phyloP scores from a whole-genome alignment of 2,329 filamentous ascomycete genomes.

The Trichocomaceae sp. region DNA sequence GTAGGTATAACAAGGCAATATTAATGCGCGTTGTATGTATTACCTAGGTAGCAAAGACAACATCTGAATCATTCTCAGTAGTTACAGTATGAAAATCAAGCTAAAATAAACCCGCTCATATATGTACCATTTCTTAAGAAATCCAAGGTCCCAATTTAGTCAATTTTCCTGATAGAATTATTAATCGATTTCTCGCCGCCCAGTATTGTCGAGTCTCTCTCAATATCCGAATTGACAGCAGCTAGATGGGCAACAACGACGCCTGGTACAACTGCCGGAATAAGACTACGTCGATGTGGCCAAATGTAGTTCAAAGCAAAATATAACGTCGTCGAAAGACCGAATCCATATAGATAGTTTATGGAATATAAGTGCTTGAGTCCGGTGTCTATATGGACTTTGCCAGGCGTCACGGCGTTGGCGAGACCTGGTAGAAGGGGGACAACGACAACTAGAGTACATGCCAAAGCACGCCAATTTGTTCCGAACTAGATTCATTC shows the following conservation, averaged over 20 bases:
- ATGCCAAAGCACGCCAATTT: conserved; percentile 11
- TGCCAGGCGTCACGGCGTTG: conserved; percentile 5
- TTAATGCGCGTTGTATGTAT: not conserved
- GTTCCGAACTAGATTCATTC: conserved; percentile 9
- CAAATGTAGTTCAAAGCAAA: conserved; percentile 10
- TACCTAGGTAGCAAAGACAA: not conserved
- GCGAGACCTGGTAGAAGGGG: conserved; percentile 9
- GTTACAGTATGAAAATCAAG: not conserved
- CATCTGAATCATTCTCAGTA: not conserved
- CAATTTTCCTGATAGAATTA: not conserved
- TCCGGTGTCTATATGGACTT: conserved; percentile 2
- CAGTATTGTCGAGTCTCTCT: not conserved
- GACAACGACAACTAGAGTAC: conserved; percentile 5
- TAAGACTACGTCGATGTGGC: conserved; percentile 8
- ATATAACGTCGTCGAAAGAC: conserved; percentile 6
- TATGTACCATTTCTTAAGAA: not conserved
- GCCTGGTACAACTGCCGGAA: conserved; percentile 8
- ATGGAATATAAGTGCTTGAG: conserved; percentile 7
- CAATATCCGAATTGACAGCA: conserved; percentile 2
- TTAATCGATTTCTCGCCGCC: not conserved
- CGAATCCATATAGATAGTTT: conserved; percentile 10
- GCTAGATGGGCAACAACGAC: conserved; percentile 5
- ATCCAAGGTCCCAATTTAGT: not conserved
- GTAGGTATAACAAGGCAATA: not conserved
- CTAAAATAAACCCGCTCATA: not conserved